A percentile compares a stretch with the other conserved stretches of the same genome.
phyloP scores from a whole-genome alignment of 2,329 filamentous ascomycete species.

The Hymenoscyphus infarciens region DNA sequence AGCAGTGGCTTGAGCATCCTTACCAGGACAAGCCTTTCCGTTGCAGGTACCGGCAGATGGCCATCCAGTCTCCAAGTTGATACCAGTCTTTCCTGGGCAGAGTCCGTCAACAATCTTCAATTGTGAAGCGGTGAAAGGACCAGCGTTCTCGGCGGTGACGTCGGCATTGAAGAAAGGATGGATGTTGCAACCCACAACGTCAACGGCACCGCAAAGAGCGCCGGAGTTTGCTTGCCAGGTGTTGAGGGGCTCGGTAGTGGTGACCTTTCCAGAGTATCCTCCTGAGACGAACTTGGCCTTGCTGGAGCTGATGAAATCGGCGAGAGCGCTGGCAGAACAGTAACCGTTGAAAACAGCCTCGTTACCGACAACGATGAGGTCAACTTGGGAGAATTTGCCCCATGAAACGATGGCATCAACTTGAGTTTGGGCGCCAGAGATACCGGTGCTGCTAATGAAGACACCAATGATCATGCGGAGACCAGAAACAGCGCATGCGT shows the following conservation, averaged over 20 bases:
- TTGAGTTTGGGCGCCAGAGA: slow-evolving; percentile 61
- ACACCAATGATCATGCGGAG: slow-evolving; percentile 83
- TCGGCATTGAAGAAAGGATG: slow-evolving; percentile 90
- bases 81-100: slow-evolving; percentile 68
- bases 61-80: slow-evolving; percentile 92
- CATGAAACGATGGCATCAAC: slow-evolving; percentile 69
- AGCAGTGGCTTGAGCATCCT: slow-evolving; percentile 64
- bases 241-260: slow-evolving; percentile 82
- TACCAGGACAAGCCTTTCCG: slow-evolving; percentile 67
- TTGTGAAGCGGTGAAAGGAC: slow-evolving; percentile 71
- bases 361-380: slow-evolving; percentile 84
- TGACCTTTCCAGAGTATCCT: slow-evolving; percentile 72
- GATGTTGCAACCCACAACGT: slow-evolving; percentile 80
- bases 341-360: slow-evolving; percentile 78
- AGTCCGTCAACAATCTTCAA: slow-evolving; percentile 65
- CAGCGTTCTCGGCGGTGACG: slow-evolving; percentile 61
- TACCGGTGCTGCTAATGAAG: slow-evolving; percentile 67
- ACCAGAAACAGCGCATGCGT: slow-evolving; percentile 61
- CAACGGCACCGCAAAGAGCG: slow-evolving; percentile 68
- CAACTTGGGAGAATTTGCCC: slow-evolving; percentile 68
- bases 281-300: slow-evolving; percentile 57
- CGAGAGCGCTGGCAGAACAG: slow-evolving; percentile 62
- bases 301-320: slow-evolving; percentile 64
- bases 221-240: slow-evolving; percentile 63
- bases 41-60: slow-evolving; percentile 68